These are phyloP conservation scores for Hyaloscypha finlandica DNA, from an alignment of 495 filamentous ascomycete species.

Conservation along the genomic window DNA sequence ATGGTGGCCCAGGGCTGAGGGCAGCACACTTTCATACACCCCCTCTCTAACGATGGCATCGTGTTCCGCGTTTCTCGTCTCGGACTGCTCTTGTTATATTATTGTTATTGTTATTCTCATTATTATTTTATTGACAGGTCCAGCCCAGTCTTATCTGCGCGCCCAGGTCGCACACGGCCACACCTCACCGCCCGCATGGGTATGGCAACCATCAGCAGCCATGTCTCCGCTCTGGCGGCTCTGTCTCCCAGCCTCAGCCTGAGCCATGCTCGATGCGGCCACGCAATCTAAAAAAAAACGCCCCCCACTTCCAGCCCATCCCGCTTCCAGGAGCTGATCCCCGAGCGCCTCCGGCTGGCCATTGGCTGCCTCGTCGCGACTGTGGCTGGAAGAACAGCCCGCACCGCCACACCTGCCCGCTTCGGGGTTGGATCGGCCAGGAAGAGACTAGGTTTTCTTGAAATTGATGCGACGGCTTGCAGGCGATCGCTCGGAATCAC, in stretches of 20 bases:
- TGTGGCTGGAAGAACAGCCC: not conserved
- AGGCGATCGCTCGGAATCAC: not conserved
- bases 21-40: no score
- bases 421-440: not conserved
- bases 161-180: not conserved
- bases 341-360: not conserved
- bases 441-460: not conserved
- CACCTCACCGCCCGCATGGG: not conserved
- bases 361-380: not conserved
- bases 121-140: not conserved
- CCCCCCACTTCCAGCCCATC: not conserved
- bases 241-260: not conserved
- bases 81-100: no score
- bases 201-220: not conserved
- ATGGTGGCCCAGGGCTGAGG: no score
- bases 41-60: no score
- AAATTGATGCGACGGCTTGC: not conserved
- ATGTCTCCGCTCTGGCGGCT: no score
- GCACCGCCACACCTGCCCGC: not conserved
- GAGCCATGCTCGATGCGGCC: not conserved
- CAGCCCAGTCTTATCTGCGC: not conserved
- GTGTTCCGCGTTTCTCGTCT: no score
- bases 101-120: no score
- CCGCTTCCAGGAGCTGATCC: not conserved
- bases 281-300: not conserved